Conservation (phyloP, 2,329 filamentous ascomycete species). For the Beauveria rudraprayagi region DNA sequence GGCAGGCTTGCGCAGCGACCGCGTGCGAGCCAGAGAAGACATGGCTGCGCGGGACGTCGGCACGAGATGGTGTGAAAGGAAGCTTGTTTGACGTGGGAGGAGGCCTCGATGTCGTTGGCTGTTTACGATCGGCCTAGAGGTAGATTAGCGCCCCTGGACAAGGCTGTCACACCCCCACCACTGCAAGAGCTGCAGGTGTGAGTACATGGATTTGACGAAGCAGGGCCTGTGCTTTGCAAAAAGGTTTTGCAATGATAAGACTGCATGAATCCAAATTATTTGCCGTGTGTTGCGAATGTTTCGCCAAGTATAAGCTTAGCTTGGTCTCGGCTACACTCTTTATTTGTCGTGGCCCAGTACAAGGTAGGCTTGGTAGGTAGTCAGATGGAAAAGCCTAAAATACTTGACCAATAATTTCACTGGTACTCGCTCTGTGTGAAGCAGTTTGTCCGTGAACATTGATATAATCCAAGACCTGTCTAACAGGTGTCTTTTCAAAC, state of each 20-base stretch:
- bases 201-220: not conserved
- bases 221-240: too few species aligned
- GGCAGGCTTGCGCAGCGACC: conserved; percentile 39
- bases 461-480: not conserved
- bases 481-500: not conserved
- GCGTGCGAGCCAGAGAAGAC: conserved; percentile 38
- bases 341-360: not conserved
- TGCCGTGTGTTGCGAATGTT: not conserved
- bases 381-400: too few species aligned
- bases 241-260: too few species aligned
- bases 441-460: too few species aligned
- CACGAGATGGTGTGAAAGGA: not conserved
- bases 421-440: too few species aligned
- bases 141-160: not conserved
- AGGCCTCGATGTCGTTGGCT: not conserved
- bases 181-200: not conserved
- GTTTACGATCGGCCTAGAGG: not conserved
- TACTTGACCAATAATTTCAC: too few species aligned
- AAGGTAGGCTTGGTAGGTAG: too few species aligned
- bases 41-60: conserved; percentile 19
- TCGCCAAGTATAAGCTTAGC: not conserved
- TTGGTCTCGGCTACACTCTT: not conserved
- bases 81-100: not conserved
- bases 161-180: not conserved
- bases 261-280: too few species aligned